A percentile compares a stretch with the other conserved stretches of the same genome.
Evolutionary conservation across 2,329 filamentous ascomycete species (phyloP).

Genomic region (Lachnellula cervina): DNA sequence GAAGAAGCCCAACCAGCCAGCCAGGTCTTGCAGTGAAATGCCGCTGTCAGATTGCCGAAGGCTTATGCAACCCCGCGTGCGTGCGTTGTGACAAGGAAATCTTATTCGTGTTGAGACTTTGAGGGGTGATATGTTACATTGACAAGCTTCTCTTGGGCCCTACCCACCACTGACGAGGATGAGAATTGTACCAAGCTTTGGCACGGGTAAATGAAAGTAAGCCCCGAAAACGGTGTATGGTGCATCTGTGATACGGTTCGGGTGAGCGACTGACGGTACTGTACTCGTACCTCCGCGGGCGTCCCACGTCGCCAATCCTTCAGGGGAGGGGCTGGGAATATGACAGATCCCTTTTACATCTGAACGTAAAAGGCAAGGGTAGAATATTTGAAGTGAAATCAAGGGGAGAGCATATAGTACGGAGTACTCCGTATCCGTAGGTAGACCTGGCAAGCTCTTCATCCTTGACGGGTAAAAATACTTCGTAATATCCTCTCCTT

Average conservation of each 20-base stretch:
- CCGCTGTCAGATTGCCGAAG: constrained; percentile 1
- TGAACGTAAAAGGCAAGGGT: constrained; percentile 1
- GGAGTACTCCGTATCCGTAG: no score
- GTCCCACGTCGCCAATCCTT: background rate
- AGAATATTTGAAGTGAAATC: background rate
- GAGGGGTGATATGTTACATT: background rate
- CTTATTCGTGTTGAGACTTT: background rate
- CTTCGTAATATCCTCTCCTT: background rate
- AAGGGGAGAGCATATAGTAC: background rate
- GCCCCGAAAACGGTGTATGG: no score
- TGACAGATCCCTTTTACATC: constrained; percentile 4
- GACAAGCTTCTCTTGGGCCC: no score
- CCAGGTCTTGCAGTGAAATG: background rate
- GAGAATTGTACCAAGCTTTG: no score
- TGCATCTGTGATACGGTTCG: no score
- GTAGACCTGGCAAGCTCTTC: background rate
- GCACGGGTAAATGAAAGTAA: no score
- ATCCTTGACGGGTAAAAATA: background rate
- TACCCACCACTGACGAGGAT: no score
- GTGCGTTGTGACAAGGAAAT: background rate
- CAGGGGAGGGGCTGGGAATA: background rate
- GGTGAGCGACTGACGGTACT: background rate
- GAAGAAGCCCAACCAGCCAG: background rate
- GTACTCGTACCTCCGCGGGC: background rate
- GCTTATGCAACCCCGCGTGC: background rate